Evolutionary conservation across 2,329 filamentous ascomycete species (phyloP), one percentile per base, ranked within the genome.

Genomic region (Diaporthe sp.): DNA sequence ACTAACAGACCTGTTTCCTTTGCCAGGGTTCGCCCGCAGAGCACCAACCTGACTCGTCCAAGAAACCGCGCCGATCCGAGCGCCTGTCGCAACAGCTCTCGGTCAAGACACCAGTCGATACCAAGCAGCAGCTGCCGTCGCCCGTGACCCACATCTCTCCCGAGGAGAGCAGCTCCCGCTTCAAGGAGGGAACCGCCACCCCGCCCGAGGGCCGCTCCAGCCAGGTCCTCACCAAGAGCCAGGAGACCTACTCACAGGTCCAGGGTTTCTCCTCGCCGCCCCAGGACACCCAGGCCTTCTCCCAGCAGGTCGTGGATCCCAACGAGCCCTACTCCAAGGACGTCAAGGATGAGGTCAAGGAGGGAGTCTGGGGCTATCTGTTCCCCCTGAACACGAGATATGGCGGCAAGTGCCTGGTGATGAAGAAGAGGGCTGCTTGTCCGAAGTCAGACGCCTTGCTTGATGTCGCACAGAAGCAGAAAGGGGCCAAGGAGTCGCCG

Each of bases 321-420:
- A 91, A 94, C 37, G 86, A 90, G 74, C 89, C 91, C 35, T 89
- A 96, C 61, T 92, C 92, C 15, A 94, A 96, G 76, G 95, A 97
- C 73, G 94, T 97, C 5, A 91, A 96, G 76, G 94, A 98, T 81
- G 95, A 98, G 84, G 91, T 87, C 75, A 88, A 90, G 59, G 94
- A 97, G 81, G 95, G 95, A 12, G 95, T 98, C 1, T 99, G 97
- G 97, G 97, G 97, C 17, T 99, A 98, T 80, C 87, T 99, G 7
- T 91, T 98, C 71, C 95, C 96, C 2, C 85, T 98, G 32, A 92
- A 96, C 80, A 88, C 90, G 70, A 90, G 90, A 77, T 92, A 93
- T 71, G 92, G 83, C 55, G 91, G 83, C 85, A 93, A 82, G 83
- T 97, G 84, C 59, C 80, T 91, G 30, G 94, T 97, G 10, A 83